Percentiles rank a stretch among this genome's conserved stretches.
Conservation (phyloP, 106 monocot genomes). For the Gastrodia elata region DNA sequence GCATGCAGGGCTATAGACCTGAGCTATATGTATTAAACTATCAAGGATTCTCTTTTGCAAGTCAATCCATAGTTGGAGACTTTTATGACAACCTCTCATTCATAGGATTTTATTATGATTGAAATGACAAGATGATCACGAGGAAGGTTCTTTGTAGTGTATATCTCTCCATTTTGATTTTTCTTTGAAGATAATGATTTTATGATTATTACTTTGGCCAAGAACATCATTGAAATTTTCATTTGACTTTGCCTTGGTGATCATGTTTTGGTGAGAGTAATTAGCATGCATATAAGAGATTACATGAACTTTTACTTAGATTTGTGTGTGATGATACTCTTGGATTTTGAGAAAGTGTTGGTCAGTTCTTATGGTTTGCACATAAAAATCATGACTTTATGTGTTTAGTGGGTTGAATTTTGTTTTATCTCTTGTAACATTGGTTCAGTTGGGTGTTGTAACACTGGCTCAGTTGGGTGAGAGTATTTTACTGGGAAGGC, state of each 20-base stretch:
- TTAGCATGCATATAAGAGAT: neutral
- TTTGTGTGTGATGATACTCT: neutral
- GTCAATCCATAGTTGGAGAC: too few species aligned
- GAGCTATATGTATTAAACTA: too few species aligned
- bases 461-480: too few species aligned
- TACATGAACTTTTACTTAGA: neutral
- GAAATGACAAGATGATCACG: too few species aligned
- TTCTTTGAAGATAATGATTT: neutral
- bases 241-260: neutral
- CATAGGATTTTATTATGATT: too few species aligned
- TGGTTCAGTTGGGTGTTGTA: neutral
- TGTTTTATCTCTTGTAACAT: neutral
- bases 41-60: too few species aligned
- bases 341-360: neutral
- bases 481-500: too few species aligned
- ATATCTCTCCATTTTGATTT: neutral
- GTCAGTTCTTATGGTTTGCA: neutral
- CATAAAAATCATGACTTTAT: neutral
- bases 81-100: too few species aligned
- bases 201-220: neutral
- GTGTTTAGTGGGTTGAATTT: neutral
- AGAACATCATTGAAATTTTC: neutral
- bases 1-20: too few species aligned
- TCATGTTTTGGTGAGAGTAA: neutral
- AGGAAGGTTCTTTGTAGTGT: neutral